Percentiles rank a stretch among this genome's conserved stretches.
These are phyloP conservation scores for Penicillium psychrosexuale DNA, from an alignment of 2,329 filamentous ascomycete genomes.

Conservation along the genomic window DNA sequence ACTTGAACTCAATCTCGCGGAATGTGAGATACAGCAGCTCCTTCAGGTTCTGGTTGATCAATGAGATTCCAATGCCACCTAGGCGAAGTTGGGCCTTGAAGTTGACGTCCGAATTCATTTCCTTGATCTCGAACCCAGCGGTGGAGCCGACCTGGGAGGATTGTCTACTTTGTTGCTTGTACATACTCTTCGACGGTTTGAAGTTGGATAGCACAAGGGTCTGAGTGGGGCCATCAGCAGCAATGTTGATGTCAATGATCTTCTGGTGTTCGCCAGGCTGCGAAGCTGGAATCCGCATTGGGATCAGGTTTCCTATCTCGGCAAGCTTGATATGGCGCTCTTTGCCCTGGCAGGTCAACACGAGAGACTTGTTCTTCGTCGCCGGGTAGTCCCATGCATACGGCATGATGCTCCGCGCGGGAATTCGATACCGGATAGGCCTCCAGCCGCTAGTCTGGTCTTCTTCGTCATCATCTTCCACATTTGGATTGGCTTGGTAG, in stretches of 20 bases:
- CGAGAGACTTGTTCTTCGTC: slow-evolving; percentile 90
- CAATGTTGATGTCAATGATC: slow-evolving; percentile 94
- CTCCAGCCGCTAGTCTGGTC: slow-evolving; percentile 81
- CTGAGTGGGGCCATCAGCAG: slow-evolving; percentile 91
- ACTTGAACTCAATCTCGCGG: slow-evolving; percentile 84
- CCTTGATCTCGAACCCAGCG: slow-evolving; percentile 88
- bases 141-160: slow-evolving; percentile 58
- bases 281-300: slow-evolving; percentile 77
- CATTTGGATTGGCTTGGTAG: slow-evolving; percentile 87
- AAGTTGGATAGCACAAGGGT: slow-evolving; percentile 93
- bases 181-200: slow-evolving; percentile 87
- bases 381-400: slow-evolving; percentile 99
- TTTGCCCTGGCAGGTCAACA: slow-evolving; percentile 73
- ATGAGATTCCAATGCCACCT: slow-evolving; percentile 85
- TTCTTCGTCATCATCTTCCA: slow-evolving; percentile 86
- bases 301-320: slow-evolving; percentile 93
- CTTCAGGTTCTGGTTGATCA: slow-evolving; percentile 87
- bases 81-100: slow-evolving; percentile 87
- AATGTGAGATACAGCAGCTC: slow-evolving; percentile 93
- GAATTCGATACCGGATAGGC: slow-evolving; percentile 86
- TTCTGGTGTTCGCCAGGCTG: slow-evolving; percentile 65
- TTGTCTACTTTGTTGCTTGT: slow-evolving; percentile 61
- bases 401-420: slow-evolving; percentile 95
- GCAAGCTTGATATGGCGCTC: slow-evolving; percentile 91
- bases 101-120: slow-evolving; percentile 79